phyloP scores from a whole-genome alignment of 495 filamentous ascomycete genomes.

The Trichoderma asperelloides region DNA sequence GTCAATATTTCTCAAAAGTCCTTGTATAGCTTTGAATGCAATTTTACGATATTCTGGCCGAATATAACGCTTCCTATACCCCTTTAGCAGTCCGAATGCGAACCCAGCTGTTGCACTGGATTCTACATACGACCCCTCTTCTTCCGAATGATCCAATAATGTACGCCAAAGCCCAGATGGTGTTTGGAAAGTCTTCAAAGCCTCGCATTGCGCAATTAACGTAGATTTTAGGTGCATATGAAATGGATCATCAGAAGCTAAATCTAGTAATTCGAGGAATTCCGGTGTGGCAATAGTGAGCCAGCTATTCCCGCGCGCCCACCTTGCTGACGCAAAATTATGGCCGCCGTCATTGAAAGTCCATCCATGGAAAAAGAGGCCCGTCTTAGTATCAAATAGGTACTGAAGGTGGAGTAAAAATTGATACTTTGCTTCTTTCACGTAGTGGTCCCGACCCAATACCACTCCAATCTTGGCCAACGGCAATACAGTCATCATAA shows the following conservation, averaged over 20 bases:
- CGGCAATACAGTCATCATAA: constrained; percentile 75
- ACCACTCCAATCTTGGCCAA: constrained; percentile 66
- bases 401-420: constrained; percentile 66
- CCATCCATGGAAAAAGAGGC: constrained; percentile 71
- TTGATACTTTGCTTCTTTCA: constrained; percentile 66
- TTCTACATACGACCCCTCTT: constrained; percentile 56
- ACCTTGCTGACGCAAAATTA: constrained; percentile 60
- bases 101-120: constrained; percentile 67
- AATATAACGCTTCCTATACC: constrained; percentile 58
- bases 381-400: constrained; percentile 56
- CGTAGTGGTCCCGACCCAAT: constrained; percentile 52
- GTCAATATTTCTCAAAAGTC: constrained; percentile 51
- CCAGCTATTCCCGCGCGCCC: constrained; percentile 61
- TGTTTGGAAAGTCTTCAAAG: constrained; percentile 47
- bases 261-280: constrained; percentile 56
- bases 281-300: constrained; percentile 68
- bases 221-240: constrained; percentile 51
- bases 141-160: constrained; percentile 49
- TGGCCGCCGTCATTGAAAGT: constrained; percentile 58
- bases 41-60: constrained; percentile 31
- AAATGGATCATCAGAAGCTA: constrained; percentile 47
- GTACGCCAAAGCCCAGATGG: constrained; percentile 57
- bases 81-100: constrained; percentile 66
- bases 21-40: constrained; percentile 51
- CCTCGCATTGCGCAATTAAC: constrained; percentile 52